Evolutionary conservation across 1,284 basidiomycete species (phyloP).

Genomic region (Coriolopsis trogii): DNA sequence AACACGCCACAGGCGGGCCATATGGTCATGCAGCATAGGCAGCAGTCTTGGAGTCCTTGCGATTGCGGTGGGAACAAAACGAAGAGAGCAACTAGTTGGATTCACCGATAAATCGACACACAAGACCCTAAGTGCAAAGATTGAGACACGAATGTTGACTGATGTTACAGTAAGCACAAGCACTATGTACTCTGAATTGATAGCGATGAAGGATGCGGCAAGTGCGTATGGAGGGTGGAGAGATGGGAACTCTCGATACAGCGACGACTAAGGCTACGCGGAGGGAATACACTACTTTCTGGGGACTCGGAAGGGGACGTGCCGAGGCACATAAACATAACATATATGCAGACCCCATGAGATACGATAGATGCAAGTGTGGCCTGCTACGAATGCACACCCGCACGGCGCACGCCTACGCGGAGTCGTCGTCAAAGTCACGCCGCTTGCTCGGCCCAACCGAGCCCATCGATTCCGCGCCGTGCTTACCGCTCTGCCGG

Average conservation of each 20-base stretch:
- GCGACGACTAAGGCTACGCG: neutral
- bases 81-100: neutral
- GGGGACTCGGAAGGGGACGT: neutral
- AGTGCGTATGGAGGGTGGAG: neutral
- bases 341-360: neutral
- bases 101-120: neutral
- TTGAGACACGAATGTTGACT: neutral
- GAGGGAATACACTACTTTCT: neutral
- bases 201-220: neutral
- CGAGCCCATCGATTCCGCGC: neutral
- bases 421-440: slow-evolving; percentile 1
- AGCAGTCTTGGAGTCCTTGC: no score
- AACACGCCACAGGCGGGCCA: no score
- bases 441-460: slow-evolving; percentile 3
- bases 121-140: neutral
- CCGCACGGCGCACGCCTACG: neutral
- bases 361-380: neutral
- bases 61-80: no score
- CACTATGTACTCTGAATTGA: no score
- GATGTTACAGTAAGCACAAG: neutral
- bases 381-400: neutral
- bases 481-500: slow-evolving; percentile 4
- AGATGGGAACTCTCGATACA: neutral
- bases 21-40: no score
- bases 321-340: neutral